Evolutionary conservation across 2,329 filamentous ascomycete species (phyloP).

Genomic region (Xylaria arbuscula): DNA sequence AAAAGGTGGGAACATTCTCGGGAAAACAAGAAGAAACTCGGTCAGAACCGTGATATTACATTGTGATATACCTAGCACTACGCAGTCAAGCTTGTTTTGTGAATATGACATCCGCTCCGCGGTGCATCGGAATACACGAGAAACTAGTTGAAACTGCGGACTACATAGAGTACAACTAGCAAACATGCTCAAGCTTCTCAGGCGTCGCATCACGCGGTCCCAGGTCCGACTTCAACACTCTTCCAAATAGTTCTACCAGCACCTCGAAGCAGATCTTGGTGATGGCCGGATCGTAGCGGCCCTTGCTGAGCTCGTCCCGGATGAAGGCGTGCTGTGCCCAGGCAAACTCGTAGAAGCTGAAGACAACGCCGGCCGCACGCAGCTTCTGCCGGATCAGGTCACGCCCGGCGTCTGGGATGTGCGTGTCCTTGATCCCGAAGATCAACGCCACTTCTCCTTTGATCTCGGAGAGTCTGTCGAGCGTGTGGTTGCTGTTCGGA

Average conservation of each 20-base stretch:
- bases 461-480: conserved; percentile 71
- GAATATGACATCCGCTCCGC: neutral
- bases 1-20: conserved; percentile 28
- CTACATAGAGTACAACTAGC: conserved; percentile 56
- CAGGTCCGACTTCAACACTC: conserved; percentile 81
- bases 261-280: conserved; percentile 92
- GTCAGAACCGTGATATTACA: conserved; percentile 6
- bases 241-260: conserved; percentile 83
- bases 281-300: conserved; percentile 90
- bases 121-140: neutral
- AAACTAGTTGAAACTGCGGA: conserved; percentile 15
- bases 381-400: conserved; percentile 86
- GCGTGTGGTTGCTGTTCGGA: conserved; percentile 59
- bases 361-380: conserved; percentile 77
- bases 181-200: conserved; percentile 77
- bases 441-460: conserved; percentile 87
- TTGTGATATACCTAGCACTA: conserved; percentile 2
- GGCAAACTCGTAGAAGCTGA: conserved; percentile 89
- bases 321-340: conserved; percentile 97
- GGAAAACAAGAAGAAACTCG: neutral
- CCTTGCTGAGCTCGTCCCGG: conserved; percentile 90
- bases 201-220: conserved; percentile 73
- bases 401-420: conserved; percentile 84
- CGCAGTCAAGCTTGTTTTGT: neutral
- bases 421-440: conserved; percentile 90